phyloP scores from a whole-genome alignment of 768 basidiomycete genomes.

The Tulasnella sp. region DNA sequence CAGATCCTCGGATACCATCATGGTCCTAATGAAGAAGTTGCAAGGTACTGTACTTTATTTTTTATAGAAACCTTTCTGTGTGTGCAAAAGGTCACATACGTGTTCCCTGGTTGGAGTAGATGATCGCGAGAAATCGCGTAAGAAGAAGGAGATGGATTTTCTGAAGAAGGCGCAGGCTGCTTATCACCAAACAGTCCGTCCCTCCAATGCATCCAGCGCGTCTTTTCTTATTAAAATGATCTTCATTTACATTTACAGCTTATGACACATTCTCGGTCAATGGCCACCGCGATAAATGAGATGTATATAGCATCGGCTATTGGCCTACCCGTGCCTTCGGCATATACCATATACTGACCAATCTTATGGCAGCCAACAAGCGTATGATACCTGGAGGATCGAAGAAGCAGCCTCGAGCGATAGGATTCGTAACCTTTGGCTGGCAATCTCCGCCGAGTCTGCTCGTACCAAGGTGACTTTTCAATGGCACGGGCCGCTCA shows the following conservation, averaged over 20 bases:
- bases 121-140: not conserved
- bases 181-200: not conserved
- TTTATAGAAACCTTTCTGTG: not conserved
- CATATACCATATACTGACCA: not conserved
- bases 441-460: not conserved
- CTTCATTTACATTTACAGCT: not conserved
- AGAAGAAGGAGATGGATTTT: slow-evolving; percentile 11
- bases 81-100: too few species aligned
- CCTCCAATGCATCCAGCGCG: not conserved
- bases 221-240: not conserved
- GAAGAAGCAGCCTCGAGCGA: slow-evolving; percentile 2
- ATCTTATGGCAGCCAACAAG: not conserved
- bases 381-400: not conserved
- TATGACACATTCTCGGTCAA: not conserved
- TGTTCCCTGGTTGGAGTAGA: not conserved
- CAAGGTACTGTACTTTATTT: not conserved
- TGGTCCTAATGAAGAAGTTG: not conserved
- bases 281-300: not conserved
- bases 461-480: too few species aligned
- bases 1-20: too few species aligned
- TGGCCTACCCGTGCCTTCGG: not conserved
- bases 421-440: not conserved
- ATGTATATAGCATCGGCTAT: not conserved
- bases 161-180: slow-evolving; percentile 1
- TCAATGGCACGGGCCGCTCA: too few species aligned